A percentile compares a stretch with the other conserved stretches of the same genome.
These are phyloP conservation scores for Carallia brachiata DNA, from an alignment of 345 rosid genomes.

Conservation along the genomic window DNA sequence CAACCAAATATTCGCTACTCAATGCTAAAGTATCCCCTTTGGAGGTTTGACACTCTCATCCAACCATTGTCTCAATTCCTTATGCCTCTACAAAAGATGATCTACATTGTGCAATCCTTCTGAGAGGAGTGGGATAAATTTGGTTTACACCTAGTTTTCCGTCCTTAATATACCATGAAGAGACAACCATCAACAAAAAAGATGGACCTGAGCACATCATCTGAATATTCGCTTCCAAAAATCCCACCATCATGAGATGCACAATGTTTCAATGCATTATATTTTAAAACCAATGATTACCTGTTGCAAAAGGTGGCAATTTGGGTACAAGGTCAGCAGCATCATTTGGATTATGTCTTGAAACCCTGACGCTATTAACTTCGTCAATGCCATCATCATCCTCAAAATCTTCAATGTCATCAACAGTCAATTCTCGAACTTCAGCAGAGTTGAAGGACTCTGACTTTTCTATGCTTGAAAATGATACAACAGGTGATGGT, in stretches of 20 bases:
- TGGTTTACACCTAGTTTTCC: no score
- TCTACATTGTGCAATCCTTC: no score
- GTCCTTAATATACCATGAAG: not conserved
- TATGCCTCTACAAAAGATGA: no score
- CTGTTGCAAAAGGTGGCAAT: slow-evolving; percentile 82
- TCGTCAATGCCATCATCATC: slow-evolving; percentile 69
- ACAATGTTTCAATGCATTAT: not conserved
- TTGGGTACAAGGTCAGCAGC: slow-evolving; percentile 70
- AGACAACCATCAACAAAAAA: not conserved
- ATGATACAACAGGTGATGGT: slow-evolving; percentile 37
- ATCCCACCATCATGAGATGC: not conserved
- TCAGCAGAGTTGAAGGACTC: slow-evolving; percentile 69
- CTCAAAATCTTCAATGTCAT: slow-evolving; percentile 97
- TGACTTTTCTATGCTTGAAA: slow-evolving; percentile 51
- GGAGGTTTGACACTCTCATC: not conserved
- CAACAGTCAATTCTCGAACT: slow-evolving; percentile 84
- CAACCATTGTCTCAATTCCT: not conserved
- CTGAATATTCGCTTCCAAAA: not conserved
- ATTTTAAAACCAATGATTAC: slow-evolving; percentile 34
- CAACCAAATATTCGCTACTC: not conserved
- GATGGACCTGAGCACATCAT: not conserved
- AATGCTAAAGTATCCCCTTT: not conserved
- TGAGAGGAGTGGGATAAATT: no score
- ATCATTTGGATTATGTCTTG: slow-evolving; percentile 67
- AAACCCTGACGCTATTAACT: slow-evolving; percentile 60